Conservation (phyloP, 108 stramenopile genomes). For the Nitzschia sp. region DNA sequence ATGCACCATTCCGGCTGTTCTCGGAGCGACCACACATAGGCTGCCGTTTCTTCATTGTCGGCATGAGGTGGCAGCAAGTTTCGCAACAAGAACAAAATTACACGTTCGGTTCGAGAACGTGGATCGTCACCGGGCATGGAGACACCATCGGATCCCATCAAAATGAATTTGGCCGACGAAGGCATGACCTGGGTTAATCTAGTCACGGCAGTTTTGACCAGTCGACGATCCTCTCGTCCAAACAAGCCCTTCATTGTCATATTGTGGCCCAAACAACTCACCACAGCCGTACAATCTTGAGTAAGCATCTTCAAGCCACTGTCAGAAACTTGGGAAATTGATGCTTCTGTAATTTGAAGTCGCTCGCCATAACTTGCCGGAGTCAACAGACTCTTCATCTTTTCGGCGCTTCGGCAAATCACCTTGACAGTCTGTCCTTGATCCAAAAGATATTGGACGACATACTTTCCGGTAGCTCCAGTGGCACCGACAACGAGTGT, state of each 20-base stretch:
- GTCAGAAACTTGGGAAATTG: conserved; percentile 46
- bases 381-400: conserved; percentile 19
- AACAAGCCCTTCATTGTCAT: conserved; percentile 29
- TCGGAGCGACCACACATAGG: conserved; percentile 23
- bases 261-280: conserved; percentile 41
- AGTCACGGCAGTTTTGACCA: conserved; percentile 30
- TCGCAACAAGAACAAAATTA: conserved; percentile 36
- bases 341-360: conserved; percentile 46
- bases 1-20: conserved; percentile 44
- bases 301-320: conserved; percentile 37
- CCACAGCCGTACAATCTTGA: conserved; percentile 45
- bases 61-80: conserved; percentile 55
- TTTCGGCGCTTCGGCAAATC: conserved; percentile 49
- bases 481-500: conserved; percentile 62
- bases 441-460: conserved; percentile 56
- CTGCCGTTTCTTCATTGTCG: conserved; percentile 66
- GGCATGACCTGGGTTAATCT: conserved; percentile 28
- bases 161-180: conserved; percentile 37
- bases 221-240: conserved; percentile 5
- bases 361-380: neutral
- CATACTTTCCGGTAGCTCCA: conserved; percentile 62
- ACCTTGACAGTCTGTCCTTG: conserved; percentile 41
- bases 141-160: conserved; percentile 68
- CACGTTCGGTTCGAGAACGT: conserved; percentile 37
- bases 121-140: conserved; percentile 41